These are phyloP conservation scores for Boletus fagicola DNA, from an alignment of 768 basidiomycete species.

Conservation along the genomic window DNA sequence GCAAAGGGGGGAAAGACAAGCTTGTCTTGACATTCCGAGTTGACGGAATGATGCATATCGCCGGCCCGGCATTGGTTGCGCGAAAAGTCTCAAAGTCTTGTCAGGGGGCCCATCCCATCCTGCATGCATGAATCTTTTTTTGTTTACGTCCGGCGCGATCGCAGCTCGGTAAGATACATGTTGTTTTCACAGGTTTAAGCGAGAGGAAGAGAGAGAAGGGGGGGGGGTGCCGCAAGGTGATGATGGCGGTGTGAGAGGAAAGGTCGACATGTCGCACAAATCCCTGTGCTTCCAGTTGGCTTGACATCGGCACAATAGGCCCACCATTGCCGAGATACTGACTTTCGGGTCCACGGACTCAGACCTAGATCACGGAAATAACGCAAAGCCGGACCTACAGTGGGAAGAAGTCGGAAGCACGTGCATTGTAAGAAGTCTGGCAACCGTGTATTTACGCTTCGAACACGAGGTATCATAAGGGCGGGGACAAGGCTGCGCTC, in stretches of 20 bases:
- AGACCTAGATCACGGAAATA: not conserved
- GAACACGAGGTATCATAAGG: too few relatives aligned
- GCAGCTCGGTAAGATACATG: not conserved
- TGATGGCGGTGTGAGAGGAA: not conserved
- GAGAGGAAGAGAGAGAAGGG: not conserved
- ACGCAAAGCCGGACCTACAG: not conserved
- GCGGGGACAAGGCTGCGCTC: not conserved
- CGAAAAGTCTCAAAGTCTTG: not conserved
- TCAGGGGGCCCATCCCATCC: not conserved
- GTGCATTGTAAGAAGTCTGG: not conserved
- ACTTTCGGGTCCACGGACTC: not conserved
- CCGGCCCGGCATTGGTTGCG: too few relatives aligned
- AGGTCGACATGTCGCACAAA: too few relatives aligned
- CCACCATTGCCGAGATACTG: too few relatives aligned
- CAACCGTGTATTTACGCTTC: too few relatives aligned
- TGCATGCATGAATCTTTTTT: not conserved
- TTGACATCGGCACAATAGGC: too few relatives aligned
- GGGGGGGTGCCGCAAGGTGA: not conserved
- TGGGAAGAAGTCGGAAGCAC: conserved; percentile 1
- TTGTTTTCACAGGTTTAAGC: not conserved
- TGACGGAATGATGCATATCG: not conserved
- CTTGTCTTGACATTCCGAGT: not conserved
- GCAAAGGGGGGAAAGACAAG: not conserved
- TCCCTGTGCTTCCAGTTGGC: too few relatives aligned
- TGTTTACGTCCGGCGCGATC: not conserved